These are phyloP conservation scores for Claviceps fusiformis DNA, from an alignment of 2,329 filamentous ascomycete species.

Conservation along the genomic window DNA sequence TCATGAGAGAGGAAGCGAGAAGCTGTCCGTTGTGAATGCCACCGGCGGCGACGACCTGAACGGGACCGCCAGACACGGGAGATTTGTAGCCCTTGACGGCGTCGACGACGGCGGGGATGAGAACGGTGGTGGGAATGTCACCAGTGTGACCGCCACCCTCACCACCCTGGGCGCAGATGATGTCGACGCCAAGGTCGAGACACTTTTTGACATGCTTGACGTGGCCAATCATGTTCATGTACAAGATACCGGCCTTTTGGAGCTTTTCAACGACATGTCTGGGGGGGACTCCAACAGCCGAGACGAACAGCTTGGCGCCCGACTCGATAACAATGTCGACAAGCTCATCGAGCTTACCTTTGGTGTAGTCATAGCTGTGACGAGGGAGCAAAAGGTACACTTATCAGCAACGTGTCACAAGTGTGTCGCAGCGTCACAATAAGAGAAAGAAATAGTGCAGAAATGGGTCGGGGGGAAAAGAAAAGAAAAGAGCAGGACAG, in stretches of 20 bases:
- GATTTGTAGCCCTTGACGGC: slow-evolving; percentile 69
- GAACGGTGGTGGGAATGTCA: slow-evolving; percentile 78
- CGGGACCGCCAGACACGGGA: slow-evolving; percentile 72
- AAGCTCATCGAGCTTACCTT: slow-evolving; percentile 89
- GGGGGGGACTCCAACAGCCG: slow-evolving; percentile 86
- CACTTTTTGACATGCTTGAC: slow-evolving; percentile 98
- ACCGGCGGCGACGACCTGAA: slow-evolving; percentile 86
- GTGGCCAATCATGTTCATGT: slow-evolving; percentile 99
- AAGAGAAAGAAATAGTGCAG: background rate
- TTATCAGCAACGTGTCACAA: background rate
- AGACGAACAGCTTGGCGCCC: slow-evolving; percentile 87
- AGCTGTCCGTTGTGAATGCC: slow-evolving; percentile 89
- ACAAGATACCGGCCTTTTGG: slow-evolving; percentile 75
- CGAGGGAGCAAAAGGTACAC: background rate
- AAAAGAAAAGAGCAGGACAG: too few species aligned
- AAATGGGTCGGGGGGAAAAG: too few species aligned
- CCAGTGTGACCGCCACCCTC: slow-evolving; percentile 96
- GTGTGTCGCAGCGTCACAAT: background rate
- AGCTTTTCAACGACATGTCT: slow-evolving; percentile 79
- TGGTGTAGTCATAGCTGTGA: slow-evolving; percentile 93
- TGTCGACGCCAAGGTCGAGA: slow-evolving; percentile 78
- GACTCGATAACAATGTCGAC: slow-evolving; percentile 87
- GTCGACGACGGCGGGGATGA: slow-evolving; percentile 85
- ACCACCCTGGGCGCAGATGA: slow-evolving; percentile 96
- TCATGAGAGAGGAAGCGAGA: slow-evolving; percentile 79